A percentile compares a stretch with the other conserved stretches of the same genome.
phyloP scores from a whole-genome alignment of 352 stramenopile species.

The Globisporangium rhizosaccharum region DNA sequence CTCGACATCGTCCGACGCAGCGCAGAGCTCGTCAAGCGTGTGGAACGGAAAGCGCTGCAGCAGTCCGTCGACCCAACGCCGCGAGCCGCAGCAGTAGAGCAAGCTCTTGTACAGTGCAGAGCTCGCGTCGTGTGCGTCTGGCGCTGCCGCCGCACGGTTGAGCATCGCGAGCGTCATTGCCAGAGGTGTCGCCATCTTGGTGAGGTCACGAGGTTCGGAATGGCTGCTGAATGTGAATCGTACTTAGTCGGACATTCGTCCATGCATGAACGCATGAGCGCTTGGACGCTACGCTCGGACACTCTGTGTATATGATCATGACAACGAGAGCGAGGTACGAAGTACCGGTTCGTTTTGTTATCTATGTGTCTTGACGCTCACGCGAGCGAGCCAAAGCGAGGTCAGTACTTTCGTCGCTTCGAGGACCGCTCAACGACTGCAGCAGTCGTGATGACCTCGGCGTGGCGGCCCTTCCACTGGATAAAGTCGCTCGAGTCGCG shows the following conservation, averaged over 20 bases:
- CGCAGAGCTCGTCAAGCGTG: slow-evolving; percentile 36
- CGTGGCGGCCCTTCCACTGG: slow-evolving; percentile 68
- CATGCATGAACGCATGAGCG: too few species aligned
- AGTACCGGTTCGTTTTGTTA: too few species aligned
- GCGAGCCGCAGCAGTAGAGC: slow-evolving; percentile 62
- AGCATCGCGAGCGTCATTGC: slow-evolving; percentile 27
- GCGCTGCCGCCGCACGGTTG: slow-evolving; percentile 31
- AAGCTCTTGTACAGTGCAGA: slow-evolving; percentile 34
- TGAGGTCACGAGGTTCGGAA: neutral
- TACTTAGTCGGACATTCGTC: too few species aligned
- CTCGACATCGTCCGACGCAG: slow-evolving; percentile 36
- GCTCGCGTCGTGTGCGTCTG: slow-evolving; percentile 10
- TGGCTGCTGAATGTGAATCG: too few species aligned
- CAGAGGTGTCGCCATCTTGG: too few species aligned
- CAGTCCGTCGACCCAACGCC: slow-evolving; percentile 40
- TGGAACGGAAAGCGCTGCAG: slow-evolving; percentile 29
- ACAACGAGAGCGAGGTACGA: neutral
- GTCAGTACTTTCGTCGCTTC: slow-evolving; percentile 51
- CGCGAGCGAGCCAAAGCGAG: too few species aligned
- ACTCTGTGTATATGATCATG: neutral
- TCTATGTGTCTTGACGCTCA: too few species aligned
- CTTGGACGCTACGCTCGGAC: too few species aligned
- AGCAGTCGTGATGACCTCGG: slow-evolving; percentile 55
- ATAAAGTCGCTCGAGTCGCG: slow-evolving; percentile 71
- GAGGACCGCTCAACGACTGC: slow-evolving; percentile 48